phyloP scores from a whole-genome alignment of 176 grass and related monocot genomes.

The Juncus inflexus region DNA sequence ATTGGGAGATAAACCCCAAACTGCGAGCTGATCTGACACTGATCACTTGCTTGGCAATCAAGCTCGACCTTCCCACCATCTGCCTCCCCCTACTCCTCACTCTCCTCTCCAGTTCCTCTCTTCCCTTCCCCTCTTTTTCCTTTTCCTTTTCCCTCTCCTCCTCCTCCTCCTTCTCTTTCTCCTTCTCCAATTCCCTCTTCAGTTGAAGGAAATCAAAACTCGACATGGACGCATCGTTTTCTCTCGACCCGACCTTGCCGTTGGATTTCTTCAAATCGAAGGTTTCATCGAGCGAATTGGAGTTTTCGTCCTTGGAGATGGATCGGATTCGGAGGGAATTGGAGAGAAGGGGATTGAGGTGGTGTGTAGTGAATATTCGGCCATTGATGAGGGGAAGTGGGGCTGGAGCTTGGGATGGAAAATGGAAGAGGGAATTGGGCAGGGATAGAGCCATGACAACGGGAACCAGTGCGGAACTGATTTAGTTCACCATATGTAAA shows the following conservation, averaged over 20 bases:
- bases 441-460: slow-evolving; percentile 12
- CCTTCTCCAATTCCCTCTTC: slow-evolving; percentile 71
- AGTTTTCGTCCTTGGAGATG: slow-evolving; percentile 15
- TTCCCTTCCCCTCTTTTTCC: background rate
- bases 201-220: slow-evolving; percentile 78
- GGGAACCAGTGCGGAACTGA: background rate
- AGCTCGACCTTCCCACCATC: slow-evolving; percentile 60
- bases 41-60: slow-evolving; percentile 91
- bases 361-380: slow-evolving; percentile 1
- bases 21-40: slow-evolving; percentile 71
- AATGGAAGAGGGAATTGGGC: background rate
- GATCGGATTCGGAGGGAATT: slow-evolving; percentile 16
- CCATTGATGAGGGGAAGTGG: background rate
- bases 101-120: slow-evolving; percentile 23
- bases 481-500: too few species aligned
- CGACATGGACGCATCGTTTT: slow-evolving; percentile 30
- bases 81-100: slow-evolving; percentile 36
- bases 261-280: slow-evolving; percentile 6
- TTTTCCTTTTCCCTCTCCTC: slow-evolving; percentile 14
- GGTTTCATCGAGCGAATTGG: slow-evolving; percentile 10
- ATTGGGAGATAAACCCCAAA: slow-evolving; percentile 90
- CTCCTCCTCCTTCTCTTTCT: background rate
- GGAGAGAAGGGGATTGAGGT: background rate
- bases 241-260: background rate
- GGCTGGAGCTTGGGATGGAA: background rate